phyloP scores from a whole-genome alignment of 2,329 filamentous ascomycete species.

The Knoxdaviesia capensis region DNA sequence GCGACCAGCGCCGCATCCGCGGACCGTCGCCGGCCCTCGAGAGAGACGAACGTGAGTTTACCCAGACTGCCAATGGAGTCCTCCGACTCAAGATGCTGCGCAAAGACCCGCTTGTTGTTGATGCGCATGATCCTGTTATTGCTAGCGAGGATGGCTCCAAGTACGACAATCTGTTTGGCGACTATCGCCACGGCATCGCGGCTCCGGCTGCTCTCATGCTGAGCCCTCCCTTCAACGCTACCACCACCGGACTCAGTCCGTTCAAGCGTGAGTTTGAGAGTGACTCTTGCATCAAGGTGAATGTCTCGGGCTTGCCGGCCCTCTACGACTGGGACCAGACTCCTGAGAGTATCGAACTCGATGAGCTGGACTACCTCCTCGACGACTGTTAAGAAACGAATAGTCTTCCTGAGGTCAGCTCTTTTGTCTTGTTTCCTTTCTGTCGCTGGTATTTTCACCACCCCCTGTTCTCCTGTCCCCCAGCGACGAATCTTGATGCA shows the following conservation, averaged over 20 bases:
- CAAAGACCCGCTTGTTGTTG: conserved; percentile 30
- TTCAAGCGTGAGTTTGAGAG: too few relatives aligned
- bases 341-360: conserved; percentile 77
- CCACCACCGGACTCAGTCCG: too few relatives aligned
- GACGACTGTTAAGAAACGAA: conserved; percentile 39
- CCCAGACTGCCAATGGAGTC: conserved; percentile 76
- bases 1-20: conserved; percentile 23
- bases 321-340: conserved; percentile 51
- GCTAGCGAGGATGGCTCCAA: conserved; percentile 18
- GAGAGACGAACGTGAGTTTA: conserved; percentile 91
- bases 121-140: conserved; percentile 8
- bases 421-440: too few relatives aligned
- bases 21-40: conserved; percentile 78
- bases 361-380: conserved; percentile 79
- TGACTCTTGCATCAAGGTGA: too few relatives aligned
- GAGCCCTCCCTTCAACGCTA: conserved; percentile 6
- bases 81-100: conserved; percentile 47
- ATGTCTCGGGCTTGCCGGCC: too few relatives aligned
- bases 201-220: conserved; percentile 12
- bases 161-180: conserved; percentile 6
- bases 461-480: too few relatives aligned
- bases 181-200: conserved; percentile 10
- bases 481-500: too few relatives aligned
- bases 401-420: too few relatives aligned
- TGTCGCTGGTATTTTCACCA: too few relatives aligned